Conservation (phyloP, 768 basidiomycete species). For the Pleurotus giganteus region DNA sequence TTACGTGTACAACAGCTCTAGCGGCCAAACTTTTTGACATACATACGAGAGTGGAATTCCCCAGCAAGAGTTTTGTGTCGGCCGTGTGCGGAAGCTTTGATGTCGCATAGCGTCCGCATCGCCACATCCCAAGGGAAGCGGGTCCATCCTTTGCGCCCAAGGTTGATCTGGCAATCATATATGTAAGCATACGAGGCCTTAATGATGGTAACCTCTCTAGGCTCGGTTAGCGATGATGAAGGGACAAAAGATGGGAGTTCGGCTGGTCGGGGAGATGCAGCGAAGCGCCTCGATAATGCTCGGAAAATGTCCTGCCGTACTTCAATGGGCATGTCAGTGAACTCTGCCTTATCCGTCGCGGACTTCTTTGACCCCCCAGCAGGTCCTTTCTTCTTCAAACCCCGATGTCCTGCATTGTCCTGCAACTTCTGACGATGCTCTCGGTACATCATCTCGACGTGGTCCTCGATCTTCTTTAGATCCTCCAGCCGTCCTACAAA, state of each 20-base stretch:
- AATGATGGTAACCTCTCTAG: constrained; percentile 27
- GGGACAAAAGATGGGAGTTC: constrained; percentile 15
- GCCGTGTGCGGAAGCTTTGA: constrained; percentile 45
- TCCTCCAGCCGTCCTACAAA: constrained; percentile 26
- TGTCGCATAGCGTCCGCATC: constrained; percentile 44
- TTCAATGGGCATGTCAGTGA: constrained; percentile 40
- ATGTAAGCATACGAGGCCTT: constrained; percentile 51
- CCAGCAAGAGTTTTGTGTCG: constrained; percentile 35
- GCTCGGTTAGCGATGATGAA: constrained; percentile 15
- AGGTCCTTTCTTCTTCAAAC: too few species aligned
- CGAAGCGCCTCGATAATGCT: constrained; percentile 39
- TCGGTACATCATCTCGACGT: constrained; percentile 34
- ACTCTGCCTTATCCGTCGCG: constrained; percentile 15
- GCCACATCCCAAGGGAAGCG: constrained; percentile 54
- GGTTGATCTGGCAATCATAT: constrained; percentile 25
- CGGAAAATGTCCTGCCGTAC: constrained; percentile 47
- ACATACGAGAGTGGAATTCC: constrained; percentile 41
- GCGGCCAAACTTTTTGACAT: background rate
- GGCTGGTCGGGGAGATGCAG: constrained; percentile 23
- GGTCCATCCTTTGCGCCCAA: constrained; percentile 19
- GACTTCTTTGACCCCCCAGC: constrained; percentile 13
- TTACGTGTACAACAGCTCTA: too few species aligned
- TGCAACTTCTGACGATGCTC: constrained; percentile 17
- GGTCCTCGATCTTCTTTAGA: constrained; percentile 32
- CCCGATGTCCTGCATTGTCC: background rate